Conservation (phyloP, 2,329 filamentous ascomycete genomes). For the Talaromyces piceae region DNA sequence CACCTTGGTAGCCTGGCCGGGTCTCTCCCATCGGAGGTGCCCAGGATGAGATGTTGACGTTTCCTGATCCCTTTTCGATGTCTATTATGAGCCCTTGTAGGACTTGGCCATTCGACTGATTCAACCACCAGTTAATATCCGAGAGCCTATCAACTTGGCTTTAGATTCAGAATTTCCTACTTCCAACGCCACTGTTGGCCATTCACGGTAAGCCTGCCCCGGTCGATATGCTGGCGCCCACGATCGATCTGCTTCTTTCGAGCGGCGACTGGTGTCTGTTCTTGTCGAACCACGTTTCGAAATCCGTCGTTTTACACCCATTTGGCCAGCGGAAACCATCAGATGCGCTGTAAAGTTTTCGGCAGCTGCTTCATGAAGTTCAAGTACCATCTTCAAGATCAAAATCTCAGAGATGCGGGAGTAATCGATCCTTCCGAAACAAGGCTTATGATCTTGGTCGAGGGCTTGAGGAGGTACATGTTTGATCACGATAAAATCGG, state of each 20-base stretch:
- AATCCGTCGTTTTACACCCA: not conserved
- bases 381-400: not conserved
- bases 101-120: not conserved
- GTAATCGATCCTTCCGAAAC: not conserved
- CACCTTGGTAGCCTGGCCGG: not conserved
- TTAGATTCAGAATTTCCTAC: not conserved
- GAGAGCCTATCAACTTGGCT: not conserved
- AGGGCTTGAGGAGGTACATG: not conserved
- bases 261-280: not conserved
- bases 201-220: not conserved
- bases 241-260: not conserved
- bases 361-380: not conserved
- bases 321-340: not conserved
- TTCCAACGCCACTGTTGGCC: not conserved
- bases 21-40: not conserved
- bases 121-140: not conserved
- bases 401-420: not conserved
- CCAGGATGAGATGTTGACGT: not conserved
- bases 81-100: not conserved
- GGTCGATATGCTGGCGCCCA: not conserved
- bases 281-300: not conserved
- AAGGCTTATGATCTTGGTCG: not conserved
- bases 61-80: not conserved
- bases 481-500: not conserved
- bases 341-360: not conserved